phyloP scores from a whole-genome alignment of 495 filamentous ascomycete species.

The Podospora pseudopauciseta region DNA sequence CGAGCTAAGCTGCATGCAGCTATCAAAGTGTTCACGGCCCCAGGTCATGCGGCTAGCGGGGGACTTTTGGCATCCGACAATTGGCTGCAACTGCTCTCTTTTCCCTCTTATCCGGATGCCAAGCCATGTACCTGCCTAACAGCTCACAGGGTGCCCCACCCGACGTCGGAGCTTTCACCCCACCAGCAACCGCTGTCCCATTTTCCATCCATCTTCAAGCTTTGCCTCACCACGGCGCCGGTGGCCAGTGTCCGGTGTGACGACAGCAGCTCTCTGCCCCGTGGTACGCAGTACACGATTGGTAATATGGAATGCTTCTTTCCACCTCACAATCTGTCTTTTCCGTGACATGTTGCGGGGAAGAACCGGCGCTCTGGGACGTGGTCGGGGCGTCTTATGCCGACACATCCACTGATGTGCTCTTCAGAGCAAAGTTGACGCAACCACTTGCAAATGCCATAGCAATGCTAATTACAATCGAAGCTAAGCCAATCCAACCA shows the following conservation, averaged over 20 bases:
- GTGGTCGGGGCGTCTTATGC: background rate
- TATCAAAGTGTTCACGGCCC: background rate
- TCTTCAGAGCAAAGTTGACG: background rate
- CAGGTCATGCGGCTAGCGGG: background rate
- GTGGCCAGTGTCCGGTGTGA: background rate
- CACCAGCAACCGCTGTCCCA: slow-evolving; percentile 2
- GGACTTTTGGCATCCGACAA: background rate
- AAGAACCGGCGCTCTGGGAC: background rate
- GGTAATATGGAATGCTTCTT: too few species aligned
- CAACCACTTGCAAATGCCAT: background rate
- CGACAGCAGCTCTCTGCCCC: background rate
- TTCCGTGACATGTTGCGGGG: background rate
- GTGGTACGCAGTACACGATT: background rate
- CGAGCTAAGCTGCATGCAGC: slow-evolving; percentile 17
- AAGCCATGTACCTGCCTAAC: slow-evolving; percentile 7
- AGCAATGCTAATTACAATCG: background rate
- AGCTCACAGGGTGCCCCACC: slow-evolving; percentile 11
- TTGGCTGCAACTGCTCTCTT: background rate
- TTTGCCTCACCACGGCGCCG: background rate
- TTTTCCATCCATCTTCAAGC: slow-evolving; percentile 1
- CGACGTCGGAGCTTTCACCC: slow-evolving; percentile 11
- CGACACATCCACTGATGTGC: background rate
- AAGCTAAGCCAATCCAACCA: background rate
- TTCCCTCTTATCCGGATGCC: background rate
- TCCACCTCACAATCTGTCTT: background rate